Evolutionary conservation across 1,139 yeast genomes (phyloP).

Genomic region (Ashbya aceris): DNA sequence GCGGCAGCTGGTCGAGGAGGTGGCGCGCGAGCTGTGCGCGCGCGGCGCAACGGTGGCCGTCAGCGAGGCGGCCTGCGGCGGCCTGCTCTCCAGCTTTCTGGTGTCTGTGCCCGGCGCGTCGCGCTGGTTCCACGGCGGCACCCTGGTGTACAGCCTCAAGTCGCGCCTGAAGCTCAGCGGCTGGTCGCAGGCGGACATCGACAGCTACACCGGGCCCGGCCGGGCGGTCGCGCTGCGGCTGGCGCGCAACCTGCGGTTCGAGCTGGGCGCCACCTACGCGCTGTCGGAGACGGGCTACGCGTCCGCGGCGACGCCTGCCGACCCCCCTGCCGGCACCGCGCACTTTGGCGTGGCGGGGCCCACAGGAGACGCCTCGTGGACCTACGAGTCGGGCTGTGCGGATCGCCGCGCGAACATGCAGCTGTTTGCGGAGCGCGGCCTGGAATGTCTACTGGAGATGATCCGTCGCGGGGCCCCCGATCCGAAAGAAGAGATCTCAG

Average conservation of each 20-base stretch:
- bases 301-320: conserved; percentile 11
- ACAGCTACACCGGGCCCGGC: conserved; percentile 70
- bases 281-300: conserved; percentile 69
- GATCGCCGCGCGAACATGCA: conserved; percentile 65
- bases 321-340: conserved; percentile 51
- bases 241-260: conserved; percentile 71
- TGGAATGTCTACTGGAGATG: conserved; percentile 47
- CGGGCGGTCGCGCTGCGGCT: conserved; percentile 65
- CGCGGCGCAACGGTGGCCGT: conserved; percentile 62
- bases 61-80: conserved; percentile 88
- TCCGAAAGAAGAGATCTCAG: too few species aligned
- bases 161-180: conserved; percentile 70
- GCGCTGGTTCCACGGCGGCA: conserved; percentile 73
- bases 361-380: conserved; percentile 42
- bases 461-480: too few species aligned
- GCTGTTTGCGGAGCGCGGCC: conserved; percentile 58
- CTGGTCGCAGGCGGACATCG: conserved; percentile 64
- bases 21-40: conserved; percentile 45
- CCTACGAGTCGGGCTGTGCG: conserved; percentile 37
- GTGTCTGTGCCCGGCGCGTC: conserved; percentile 84
- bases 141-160: conserved; percentile 65
- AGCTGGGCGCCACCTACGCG: conserved; percentile 73
- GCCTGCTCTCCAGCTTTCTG: conserved; percentile 67
- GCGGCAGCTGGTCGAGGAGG: conserved; percentile 40
- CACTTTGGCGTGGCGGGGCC: conserved; percentile 70